A percentile compares a stretch with the other conserved stretches of the same genome.
Conservation (phyloP, 495 filamentous ascomycete genomes). For the Amorphotheca resinae region DNA sequence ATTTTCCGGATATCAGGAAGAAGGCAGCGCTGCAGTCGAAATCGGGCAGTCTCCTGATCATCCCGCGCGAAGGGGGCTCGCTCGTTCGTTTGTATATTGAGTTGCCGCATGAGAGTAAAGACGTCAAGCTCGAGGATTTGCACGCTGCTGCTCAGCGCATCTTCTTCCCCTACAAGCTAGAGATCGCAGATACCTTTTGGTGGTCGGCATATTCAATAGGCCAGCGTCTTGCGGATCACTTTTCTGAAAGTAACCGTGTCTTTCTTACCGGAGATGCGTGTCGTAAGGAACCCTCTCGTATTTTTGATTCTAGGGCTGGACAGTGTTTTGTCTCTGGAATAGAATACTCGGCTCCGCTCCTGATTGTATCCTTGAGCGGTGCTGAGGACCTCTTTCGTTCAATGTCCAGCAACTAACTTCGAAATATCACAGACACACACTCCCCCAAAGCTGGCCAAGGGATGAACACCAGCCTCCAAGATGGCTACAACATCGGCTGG, state of each 20-base stretch:
- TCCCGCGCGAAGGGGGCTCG: constrained; percentile 52
- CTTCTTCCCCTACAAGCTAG: constrained; percentile 37
- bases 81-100: constrained; percentile 52
- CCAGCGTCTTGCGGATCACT: constrained; percentile 44
- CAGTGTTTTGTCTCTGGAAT: no score
- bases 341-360: no score
- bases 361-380: no score
- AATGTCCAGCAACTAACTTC: no score
- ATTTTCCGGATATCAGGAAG: constrained; percentile 64
- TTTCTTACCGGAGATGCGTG: constrained; percentile 60
- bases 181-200: constrained; percentile 38
- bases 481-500: constrained; percentile 64
- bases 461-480: constrained; percentile 56
- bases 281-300: no score
- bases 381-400: no score
- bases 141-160: constrained; percentile 46
- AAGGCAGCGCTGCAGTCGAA: constrained; percentile 42
- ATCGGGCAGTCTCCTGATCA: constrained; percentile 44
- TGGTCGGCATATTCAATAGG: constrained; percentile 55
- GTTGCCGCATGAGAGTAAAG: constrained; percentile 29
- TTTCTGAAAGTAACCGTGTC: constrained; percentile 42
- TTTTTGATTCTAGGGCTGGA: no score
- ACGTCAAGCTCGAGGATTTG: constrained; percentile 43
- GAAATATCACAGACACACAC: no score
- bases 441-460: constrained; percentile 64